Evolutionary conservation across 164 flowering plant species (phyloP).

Genomic region (Stephania yunnanensis): DNA sequence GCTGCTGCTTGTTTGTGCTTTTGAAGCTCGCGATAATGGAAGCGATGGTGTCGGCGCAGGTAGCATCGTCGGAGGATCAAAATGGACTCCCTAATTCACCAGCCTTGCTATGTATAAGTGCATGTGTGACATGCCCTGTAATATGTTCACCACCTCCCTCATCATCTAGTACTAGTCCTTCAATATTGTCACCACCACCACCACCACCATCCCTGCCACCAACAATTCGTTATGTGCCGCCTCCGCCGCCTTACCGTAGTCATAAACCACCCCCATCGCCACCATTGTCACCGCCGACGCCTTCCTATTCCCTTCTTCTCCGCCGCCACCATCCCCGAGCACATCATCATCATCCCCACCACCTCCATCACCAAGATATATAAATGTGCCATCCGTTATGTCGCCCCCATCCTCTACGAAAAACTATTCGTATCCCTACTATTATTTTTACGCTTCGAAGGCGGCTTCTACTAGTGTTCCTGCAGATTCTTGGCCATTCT

Average conservation of each 20-base stretch:
- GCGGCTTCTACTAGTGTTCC: constrained; percentile 21
- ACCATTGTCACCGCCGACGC: constrained; percentile 1
- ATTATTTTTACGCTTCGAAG: constrained; percentile 35
- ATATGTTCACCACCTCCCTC: constrained; percentile 52
- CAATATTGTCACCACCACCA: constrained; percentile 11
- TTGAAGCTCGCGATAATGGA: neutral
- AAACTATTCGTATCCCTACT: constrained; percentile 33
- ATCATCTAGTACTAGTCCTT: constrained; percentile 9
- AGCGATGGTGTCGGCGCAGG: neutral
- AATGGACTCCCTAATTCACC: neutral
- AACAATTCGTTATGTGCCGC: too few species aligned
- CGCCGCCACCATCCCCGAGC: neutral
- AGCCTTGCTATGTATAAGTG: constrained; percentile 42
- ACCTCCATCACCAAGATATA: constrained; percentile 3
- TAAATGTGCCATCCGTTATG: neutral
- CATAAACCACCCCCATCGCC: constrained; percentile 14
- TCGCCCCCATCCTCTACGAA: neutral
- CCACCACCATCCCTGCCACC: constrained; percentile 14
- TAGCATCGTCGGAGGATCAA: neutral
- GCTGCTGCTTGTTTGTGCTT: neutral
- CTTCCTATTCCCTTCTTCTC: neutral
- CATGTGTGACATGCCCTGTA: constrained; percentile 44
- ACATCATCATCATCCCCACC: neutral
- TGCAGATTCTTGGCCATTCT: neutral
- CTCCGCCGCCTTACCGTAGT: neutral